Percentiles rank a stretch among this genome's conserved stretches.
These are phyloP conservation scores for Zopfia rhizophila DNA, from an alignment of 2,329 filamentous ascomycete species.

Conservation along the genomic window DNA sequence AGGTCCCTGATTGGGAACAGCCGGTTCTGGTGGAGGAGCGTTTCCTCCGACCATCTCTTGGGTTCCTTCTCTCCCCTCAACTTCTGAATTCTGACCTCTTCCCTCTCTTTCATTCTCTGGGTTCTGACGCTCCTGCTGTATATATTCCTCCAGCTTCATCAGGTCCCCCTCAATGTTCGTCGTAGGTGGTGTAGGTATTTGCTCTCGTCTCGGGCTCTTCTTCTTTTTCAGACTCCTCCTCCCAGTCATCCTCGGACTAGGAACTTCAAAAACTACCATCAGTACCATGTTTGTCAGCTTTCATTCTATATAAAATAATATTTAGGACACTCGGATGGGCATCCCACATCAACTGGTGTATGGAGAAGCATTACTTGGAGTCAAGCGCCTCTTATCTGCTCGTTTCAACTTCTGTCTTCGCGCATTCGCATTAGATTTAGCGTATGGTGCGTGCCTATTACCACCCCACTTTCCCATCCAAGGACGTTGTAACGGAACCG, in stretches of 20 bases:
- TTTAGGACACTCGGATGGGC: constrained; percentile 18
- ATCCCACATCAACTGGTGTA: constrained; percentile 24
- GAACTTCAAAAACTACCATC: constrained; percentile 11
- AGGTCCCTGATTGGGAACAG: too few relatives aligned
- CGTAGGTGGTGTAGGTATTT: too few relatives aligned
- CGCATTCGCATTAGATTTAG: constrained; percentile 5
- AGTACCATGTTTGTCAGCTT: constrained; percentile 18
- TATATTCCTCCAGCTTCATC: too few relatives aligned
- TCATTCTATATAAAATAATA: neutral
- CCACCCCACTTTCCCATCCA: constrained; percentile 18
- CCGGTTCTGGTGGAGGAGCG: too few relatives aligned
- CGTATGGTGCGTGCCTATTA: constrained; percentile 34
- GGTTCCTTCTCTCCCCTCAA: too few relatives aligned
- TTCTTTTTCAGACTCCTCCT: too few relatives aligned
- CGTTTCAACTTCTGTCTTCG: constrained; percentile 19
- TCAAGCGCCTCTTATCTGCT: constrained; percentile 23
- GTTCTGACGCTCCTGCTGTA: too few relatives aligned
- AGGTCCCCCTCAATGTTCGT: too few relatives aligned
- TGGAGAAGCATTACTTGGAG: constrained; percentile 37
- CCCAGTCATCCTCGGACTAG: constrained; percentile 5
- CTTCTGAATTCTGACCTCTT: too few relatives aligned
- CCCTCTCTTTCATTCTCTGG: too few relatives aligned
- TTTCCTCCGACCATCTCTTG: too few relatives aligned
- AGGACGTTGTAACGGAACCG: constrained; percentile 23
- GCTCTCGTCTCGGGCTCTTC: too few relatives aligned